These are phyloP conservation scores for Elsinoe fawcettii DNA, from an alignment of 2,329 filamentous ascomycete species.

Conservation along the genomic window DNA sequence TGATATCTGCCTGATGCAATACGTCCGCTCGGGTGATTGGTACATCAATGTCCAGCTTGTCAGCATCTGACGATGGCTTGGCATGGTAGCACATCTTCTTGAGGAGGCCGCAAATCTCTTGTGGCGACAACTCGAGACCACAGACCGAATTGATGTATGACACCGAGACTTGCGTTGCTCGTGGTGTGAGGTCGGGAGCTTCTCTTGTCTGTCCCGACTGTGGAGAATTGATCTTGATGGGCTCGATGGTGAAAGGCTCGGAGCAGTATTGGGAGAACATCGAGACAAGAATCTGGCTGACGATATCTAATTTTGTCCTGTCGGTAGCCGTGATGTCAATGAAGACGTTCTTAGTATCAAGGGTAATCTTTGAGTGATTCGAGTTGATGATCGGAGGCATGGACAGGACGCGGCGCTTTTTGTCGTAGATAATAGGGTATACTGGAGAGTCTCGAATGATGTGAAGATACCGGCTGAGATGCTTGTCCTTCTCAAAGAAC, in stretches of 20 bases:
- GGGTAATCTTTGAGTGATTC: slow-evolving; percentile 89
- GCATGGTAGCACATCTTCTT: slow-evolving; percentile 85
- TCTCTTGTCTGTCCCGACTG: slow-evolving; percentile 80
- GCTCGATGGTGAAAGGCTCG: slow-evolving; percentile 87
- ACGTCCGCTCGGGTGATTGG: slow-evolving; percentile 90
- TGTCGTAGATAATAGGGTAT: slow-evolving; percentile 92
- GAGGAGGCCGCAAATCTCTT: slow-evolving; percentile 70
- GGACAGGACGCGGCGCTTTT: slow-evolving; percentile 79
- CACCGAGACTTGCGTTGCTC: slow-evolving; percentile 72
- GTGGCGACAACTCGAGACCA: slow-evolving; percentile 66
- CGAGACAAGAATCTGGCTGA: slow-evolving; percentile 87
- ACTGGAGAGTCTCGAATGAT: slow-evolving; percentile 91
- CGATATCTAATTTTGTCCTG: slow-evolving; percentile 90
- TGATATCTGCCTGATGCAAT: slow-evolving; percentile 92
- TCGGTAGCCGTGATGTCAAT: slow-evolving; percentile 97
- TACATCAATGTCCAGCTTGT: slow-evolving; percentile 65
- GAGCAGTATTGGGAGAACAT: slow-evolving; percentile 94
- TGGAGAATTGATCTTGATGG: slow-evolving; percentile 81
- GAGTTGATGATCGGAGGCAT: slow-evolving; percentile 97
- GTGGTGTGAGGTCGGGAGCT: slow-evolving; percentile 71
- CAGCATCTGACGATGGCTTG: slow-evolving; percentile 60
- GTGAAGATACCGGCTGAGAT: slow-evolving; percentile 81
- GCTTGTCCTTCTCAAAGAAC: slow-evolving; percentile 90
- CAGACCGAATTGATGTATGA: slow-evolving; percentile 92
- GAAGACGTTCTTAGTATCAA: slow-evolving; percentile 86